A percentile compares a stretch with the other conserved stretches of the same genome.
These are phyloP conservation scores for Shiraia sp. DNA, from an alignment of 2,329 filamentous ascomycete species.

Conservation along the genomic window DNA sequence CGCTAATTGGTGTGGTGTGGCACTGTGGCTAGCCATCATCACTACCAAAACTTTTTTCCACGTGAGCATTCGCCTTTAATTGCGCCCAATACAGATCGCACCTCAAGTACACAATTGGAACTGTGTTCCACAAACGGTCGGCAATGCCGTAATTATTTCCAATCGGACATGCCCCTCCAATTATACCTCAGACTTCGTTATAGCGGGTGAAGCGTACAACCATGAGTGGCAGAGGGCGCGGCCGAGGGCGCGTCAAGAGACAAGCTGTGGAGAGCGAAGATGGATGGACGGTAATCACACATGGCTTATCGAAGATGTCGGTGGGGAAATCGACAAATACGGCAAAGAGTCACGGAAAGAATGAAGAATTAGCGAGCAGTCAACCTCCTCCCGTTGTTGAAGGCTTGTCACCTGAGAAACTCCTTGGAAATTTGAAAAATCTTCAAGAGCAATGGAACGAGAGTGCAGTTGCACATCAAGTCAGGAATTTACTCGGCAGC, in stretches of 20 bases:
- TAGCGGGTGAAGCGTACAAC: neutral
- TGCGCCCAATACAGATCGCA: too few species aligned
- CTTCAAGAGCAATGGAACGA: constrained; percentile 30
- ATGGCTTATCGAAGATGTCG: constrained; percentile 19
- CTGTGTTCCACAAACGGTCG: too few species aligned
- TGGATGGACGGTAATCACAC: constrained; percentile 45
- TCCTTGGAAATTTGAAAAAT: constrained; percentile 25
- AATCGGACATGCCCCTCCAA: too few species aligned
- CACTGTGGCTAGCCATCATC: too few species aligned
- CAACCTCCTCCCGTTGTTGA: constrained; percentile 21
- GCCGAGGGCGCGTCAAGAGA: constrained; percentile 34
- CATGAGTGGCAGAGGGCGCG: too few species aligned
- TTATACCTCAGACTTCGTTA: neutral
- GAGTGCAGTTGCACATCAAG: constrained; percentile 23
- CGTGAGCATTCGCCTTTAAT: too few species aligned
- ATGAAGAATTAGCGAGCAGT: constrained; percentile 3
- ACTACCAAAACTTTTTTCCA: too few species aligned
- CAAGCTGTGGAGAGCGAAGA: constrained; percentile 33
- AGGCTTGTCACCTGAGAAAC: constrained; percentile 29
- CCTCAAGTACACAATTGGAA: too few species aligned
- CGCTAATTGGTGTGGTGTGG: too few species aligned
- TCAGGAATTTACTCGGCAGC: constrained; percentile 17
- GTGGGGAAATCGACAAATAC: constrained; percentile 3
- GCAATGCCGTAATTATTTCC: too few species aligned
- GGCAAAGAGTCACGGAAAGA: constrained; percentile 1